A percentile compares a stretch with the other conserved stretches of the same genome.
These are phyloP conservation scores for Cryptosporidium meleagridis DNA, from an alignment of 169 alveolate species.

Conservation along the genomic window DNA sequence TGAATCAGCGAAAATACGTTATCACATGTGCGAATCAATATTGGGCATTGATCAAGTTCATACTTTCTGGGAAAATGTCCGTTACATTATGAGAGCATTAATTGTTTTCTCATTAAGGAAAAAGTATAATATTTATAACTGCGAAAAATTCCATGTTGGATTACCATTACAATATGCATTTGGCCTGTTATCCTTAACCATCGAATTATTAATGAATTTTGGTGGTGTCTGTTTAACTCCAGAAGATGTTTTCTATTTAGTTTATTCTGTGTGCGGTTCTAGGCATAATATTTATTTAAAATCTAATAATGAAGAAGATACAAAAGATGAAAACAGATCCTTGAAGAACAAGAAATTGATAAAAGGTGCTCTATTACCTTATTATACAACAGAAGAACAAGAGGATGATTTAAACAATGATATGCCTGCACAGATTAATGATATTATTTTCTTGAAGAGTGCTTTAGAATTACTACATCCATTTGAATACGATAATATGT, in stretches of 20 bases:
- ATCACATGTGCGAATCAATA: slow-evolving; percentile 71
- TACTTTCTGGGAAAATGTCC: slow-evolving; percentile 68
- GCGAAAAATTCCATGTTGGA: slow-evolving; percentile 74
- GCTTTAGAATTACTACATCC: slow-evolving; percentile 65
- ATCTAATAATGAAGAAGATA: neutral
- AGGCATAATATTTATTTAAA: slow-evolving; percentile 29
- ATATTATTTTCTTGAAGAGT: slow-evolving; percentile 53
- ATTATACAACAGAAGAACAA: slow-evolving; percentile 57
- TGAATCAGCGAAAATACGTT: slow-evolving; percentile 60
- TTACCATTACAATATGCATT: slow-evolving; percentile 69
- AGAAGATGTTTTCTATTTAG: slow-evolving; percentile 62
- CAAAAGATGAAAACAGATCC: neutral
- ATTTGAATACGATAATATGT: slow-evolving; percentile 70
- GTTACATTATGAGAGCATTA: slow-evolving; percentile 62
- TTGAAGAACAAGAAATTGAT: slow-evolving; percentile 25
- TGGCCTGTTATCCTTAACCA: slow-evolving; percentile 57
- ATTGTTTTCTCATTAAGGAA: slow-evolving; percentile 65
- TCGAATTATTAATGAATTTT: slow-evolving; percentile 64
- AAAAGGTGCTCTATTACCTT: slow-evolving; percentile 58
- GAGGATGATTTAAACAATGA: slow-evolving; percentile 60
- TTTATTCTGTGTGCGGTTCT: slow-evolving; percentile 69
- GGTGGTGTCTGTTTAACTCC: slow-evolving; percentile 67
- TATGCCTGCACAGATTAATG: slow-evolving; percentile 70
- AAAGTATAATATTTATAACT: slow-evolving; percentile 55
- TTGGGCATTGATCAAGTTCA: slow-evolving; percentile 72